Evolutionary conservation across 768 basidiomycete genomes (phyloP), one percentile per base, ranked within the genome.

Genomic region (Sistotremastrum suecicum): DNA sequence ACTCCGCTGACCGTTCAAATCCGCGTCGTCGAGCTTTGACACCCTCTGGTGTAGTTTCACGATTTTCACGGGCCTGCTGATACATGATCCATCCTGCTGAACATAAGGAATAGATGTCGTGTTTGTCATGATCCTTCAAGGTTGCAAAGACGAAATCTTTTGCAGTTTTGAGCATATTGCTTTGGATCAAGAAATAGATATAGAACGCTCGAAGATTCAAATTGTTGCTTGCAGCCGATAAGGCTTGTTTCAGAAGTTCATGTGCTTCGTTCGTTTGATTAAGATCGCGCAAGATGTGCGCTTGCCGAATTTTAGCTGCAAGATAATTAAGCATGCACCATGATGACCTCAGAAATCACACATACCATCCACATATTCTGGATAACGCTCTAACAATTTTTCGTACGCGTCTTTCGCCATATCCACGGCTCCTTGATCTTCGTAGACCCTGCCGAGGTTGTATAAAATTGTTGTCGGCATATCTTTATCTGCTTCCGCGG

Each of bases 351-450:
- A 20, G 20, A 29, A 3, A 8, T 30, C 5, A 35, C 34, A 66
- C 83, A 41, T 53, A 94, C 92, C 94, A 58, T 97, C 94, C 28
- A 91, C 75, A 58, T 94, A 97, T 63, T 98, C 95, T 1, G 92
- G 89, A 68, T 98, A 94, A 44, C 83, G 72, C n/a, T 76, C 66
- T 34, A 97, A 63, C 6, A 98, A 69, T 61, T 90, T 89, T 41
- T 81, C 76, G 54, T 92, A 98, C 1, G 87, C 89, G 52, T 83
- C 86, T 51, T 72, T 80, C 2, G 94, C 92, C 49, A 80, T 69
- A 1, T 63, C 69, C 4, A 72, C 69, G 34, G 87, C 80, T 1
- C 83, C 83, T 44, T 75, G 69, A 41, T 90, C 88, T 60, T 99
- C 95, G 54, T 90, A 92, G 10, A 84, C 81, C 48, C 91, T 70